A percentile compares a stretch with the other conserved stretches of the same genome.
Conservation (phyloP, 331 rosid species). For the Rhamnella rubrinervis region DNA sequence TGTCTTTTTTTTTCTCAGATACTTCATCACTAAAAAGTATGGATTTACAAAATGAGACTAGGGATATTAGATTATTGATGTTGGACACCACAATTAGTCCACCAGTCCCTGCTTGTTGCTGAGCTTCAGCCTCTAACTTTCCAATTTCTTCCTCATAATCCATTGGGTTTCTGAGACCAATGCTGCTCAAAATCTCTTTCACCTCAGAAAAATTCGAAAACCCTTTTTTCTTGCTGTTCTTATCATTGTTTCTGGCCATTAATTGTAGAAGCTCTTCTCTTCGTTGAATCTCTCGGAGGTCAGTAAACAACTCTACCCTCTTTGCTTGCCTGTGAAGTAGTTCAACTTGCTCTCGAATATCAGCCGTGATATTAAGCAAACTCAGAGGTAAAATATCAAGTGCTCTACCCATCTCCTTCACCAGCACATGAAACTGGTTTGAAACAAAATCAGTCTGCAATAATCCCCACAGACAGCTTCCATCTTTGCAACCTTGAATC, state of each 20-base stretch:
- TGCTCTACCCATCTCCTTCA: conserved; percentile 80
- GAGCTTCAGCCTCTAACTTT: conserved; percentile 75
- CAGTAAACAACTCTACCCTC: conserved; percentile 49
- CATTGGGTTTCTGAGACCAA: conserved; percentile 56
- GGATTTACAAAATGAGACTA: conserved; percentile 62
- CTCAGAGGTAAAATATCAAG: conserved; percentile 82
- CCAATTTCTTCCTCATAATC: conserved; percentile 71
- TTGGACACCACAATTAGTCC: conserved; percentile 78
- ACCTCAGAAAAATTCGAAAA: conserved; percentile 50
- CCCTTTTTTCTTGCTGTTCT: conserved; percentile 51
- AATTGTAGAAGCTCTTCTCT: conserved; percentile 60
- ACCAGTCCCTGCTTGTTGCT: conserved; percentile 88
- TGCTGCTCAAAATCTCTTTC: conserved; percentile 54
- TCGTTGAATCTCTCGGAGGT: conserved; percentile 53
- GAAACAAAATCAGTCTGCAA: conserved; percentile 58
- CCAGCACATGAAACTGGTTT: conserved; percentile 65
- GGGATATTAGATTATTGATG: conserved; percentile 66
- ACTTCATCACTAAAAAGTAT: conserved; percentile 49
- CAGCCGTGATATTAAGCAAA: conserved; percentile 63
- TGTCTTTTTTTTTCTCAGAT: conserved; percentile 33
- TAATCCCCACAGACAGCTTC: conserved; percentile 81
- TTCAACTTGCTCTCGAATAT: conserved; percentile 80
- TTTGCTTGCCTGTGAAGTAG: conserved; percentile 79
- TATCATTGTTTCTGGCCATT: conserved; percentile 58
- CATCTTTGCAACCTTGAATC: conserved; percentile 65